Evolutionary conservation across 1,139 yeast genomes (phyloP).

Genomic region (Saccharomycopsis hybrid): DNA sequence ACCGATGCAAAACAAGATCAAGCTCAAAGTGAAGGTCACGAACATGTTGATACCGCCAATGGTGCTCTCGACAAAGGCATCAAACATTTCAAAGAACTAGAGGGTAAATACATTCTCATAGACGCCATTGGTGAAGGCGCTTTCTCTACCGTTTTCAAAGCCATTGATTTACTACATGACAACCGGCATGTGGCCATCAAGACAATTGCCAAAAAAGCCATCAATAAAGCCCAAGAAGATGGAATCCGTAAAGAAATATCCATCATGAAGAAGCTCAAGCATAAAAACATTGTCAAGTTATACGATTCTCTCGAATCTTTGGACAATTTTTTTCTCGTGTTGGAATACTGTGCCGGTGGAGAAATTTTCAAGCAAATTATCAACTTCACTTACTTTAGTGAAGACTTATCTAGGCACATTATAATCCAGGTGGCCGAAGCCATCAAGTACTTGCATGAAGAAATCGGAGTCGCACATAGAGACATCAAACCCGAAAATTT

Average conservation of each 20-base stretch:
- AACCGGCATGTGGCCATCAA: slow-evolving; percentile 60
- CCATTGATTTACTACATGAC: slow-evolving; percentile 43
- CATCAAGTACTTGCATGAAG: slow-evolving; percentile 71
- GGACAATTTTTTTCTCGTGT: slow-evolving; percentile 67
- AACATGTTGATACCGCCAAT: too few relatives aligned
- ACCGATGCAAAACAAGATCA: too few relatives aligned
- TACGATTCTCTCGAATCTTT: slow-evolving; percentile 60
- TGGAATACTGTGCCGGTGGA: slow-evolving; percentile 88
- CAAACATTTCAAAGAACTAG: slow-evolving; percentile 10
- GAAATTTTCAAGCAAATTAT: slow-evolving; percentile 93
- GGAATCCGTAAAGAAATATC: slow-evolving; percentile 77
- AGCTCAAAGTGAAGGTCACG: neutral
- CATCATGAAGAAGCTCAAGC: slow-evolving; percentile 68
- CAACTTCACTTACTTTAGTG: slow-evolving; percentile 83
- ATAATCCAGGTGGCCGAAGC: slow-evolving; percentile 82
- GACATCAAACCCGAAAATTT: slow-evolving; percentile 95
- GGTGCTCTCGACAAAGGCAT: too few relatives aligned
- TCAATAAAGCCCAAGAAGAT: slow-evolving; percentile 47
- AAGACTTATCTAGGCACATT: slow-evolving; percentile 77
- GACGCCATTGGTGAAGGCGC: slow-evolving; percentile 78
- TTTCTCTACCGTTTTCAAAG: slow-evolving; percentile 79
- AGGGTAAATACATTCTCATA: slow-evolving; percentile 26
- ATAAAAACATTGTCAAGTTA: slow-evolving; percentile 67
- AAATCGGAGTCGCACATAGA: slow-evolving; percentile 83
- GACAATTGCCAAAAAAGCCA: slow-evolving; percentile 66